Percentiles rank a stretch among this genome's conserved stretches.
phyloP scores from a whole-genome alignment of 2,329 filamentous ascomycete genomes.

The Hypoxylon sp. region DNA sequence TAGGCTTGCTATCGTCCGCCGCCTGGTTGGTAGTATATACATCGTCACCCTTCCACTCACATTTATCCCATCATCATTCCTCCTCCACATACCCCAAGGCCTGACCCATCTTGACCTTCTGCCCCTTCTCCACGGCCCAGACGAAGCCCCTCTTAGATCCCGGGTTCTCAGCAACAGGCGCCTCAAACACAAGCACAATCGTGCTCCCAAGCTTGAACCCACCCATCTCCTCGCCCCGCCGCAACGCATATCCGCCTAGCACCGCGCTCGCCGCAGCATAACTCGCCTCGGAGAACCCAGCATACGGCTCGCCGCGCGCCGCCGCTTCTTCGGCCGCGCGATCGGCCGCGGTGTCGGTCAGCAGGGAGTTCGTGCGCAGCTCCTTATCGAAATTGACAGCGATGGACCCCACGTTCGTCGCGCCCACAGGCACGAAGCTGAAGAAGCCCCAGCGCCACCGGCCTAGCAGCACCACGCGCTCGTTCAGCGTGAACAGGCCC shows the following conservation, averaged over 20 bases:
- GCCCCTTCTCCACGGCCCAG: slow-evolving; percentile 90
- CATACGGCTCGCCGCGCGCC: slow-evolving; percentile 82
- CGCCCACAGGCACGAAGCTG: slow-evolving; percentile 93
- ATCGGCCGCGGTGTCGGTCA: slow-evolving; percentile 93
- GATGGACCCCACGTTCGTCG: slow-evolving; percentile 97
- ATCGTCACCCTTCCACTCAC: background rate
- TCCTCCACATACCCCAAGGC: slow-evolving; percentile 81
- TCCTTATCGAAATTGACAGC: slow-evolving; percentile 97
- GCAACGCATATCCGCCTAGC: slow-evolving; percentile 85
- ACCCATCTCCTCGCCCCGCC: slow-evolving; percentile 95
- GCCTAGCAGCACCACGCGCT: slow-evolving; percentile 92
- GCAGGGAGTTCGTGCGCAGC: slow-evolving; percentile 90
- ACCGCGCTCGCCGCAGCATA: slow-evolving; percentile 84
- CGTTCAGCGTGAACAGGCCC: slow-evolving; percentile 95
- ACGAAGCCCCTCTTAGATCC: slow-evolving; percentile 79
- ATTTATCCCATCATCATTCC: slow-evolving; percentile 37
- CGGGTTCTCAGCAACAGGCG: slow-evolving; percentile 77
- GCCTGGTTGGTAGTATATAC: slow-evolving; percentile 7
- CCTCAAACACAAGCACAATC: slow-evolving; percentile 96
- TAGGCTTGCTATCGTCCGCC: background rate
- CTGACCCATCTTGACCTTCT: slow-evolving; percentile 90
- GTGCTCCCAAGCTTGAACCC: slow-evolving; percentile 97
- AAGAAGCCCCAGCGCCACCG: slow-evolving; percentile 99
- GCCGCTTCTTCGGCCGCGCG: slow-evolving; percentile 85
- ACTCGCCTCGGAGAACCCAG: slow-evolving; percentile 93